Conservation (phyloP, 148 eudicot genomes). For the Mesembryanthemum crystallinum region DNA sequence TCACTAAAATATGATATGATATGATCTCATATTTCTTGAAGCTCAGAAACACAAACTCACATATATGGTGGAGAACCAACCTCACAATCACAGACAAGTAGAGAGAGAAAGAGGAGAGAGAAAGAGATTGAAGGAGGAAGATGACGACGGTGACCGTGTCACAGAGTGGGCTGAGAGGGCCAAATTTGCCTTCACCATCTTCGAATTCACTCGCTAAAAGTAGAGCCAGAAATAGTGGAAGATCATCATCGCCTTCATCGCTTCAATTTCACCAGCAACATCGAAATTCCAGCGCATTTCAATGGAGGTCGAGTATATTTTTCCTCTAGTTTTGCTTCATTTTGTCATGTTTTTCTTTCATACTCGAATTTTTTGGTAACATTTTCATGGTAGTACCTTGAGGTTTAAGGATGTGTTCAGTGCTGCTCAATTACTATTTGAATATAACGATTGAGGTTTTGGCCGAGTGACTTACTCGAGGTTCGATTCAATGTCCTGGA, state of each 20-base stretch:
- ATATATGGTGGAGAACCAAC: slow-evolving; percentile 2
- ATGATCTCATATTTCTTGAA: slow-evolving; percentile 2
- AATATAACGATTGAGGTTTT: too few relatives aligned
- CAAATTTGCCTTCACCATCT: slow-evolving; percentile 3
- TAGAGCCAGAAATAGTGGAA: neutral
- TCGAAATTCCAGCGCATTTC: slow-evolving; percentile 12
- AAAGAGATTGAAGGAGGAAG: neutral
- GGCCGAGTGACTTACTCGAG: too few relatives aligned
- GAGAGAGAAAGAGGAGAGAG: slow-evolving; percentile 1
- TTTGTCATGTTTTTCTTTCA: neutral
- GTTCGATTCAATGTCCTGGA: too few relatives aligned
- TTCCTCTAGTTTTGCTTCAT: neutral
- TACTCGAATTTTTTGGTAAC: neutral
- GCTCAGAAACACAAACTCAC: slow-evolving; percentile 6
- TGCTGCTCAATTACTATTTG: neutral
- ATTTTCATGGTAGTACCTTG: neutral
- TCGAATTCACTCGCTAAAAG: neutral
- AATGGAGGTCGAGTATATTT: slow-evolving; percentile 10
- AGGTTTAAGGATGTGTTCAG: neutral
- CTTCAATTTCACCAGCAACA: slow-evolving; percentile 13
- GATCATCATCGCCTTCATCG: slow-evolving; percentile 1
- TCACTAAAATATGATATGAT: slow-evolving; percentile 12
- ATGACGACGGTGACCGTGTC: slow-evolving; percentile 19
- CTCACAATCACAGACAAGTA: neutral
- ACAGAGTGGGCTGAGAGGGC: neutral